Conservation (phyloP, 2,329 filamentous ascomycete genomes). For the Stachybotrys chartarum region DNA sequence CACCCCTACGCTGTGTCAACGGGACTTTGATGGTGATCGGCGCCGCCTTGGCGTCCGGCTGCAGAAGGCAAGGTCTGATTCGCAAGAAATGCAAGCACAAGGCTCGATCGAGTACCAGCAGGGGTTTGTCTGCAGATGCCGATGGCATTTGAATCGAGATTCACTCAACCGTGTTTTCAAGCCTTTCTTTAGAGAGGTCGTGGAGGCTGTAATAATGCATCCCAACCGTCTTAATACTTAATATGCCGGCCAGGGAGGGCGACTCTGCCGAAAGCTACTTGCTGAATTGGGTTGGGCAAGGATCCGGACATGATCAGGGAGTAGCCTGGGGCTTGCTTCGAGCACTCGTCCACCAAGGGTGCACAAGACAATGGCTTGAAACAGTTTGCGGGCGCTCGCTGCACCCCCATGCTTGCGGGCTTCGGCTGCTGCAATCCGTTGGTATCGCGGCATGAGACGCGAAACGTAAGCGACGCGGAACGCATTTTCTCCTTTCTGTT, state of each 20-base stretch:
- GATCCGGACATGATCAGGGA: not conserved
- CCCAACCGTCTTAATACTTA: not conserved
- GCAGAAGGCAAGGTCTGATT: not conserved
- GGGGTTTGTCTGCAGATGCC: no score
- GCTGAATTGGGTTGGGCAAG: not conserved
- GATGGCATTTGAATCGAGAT: not conserved
- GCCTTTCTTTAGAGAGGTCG: not conserved
- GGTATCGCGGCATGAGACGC: not conserved
- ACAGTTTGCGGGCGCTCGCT: not conserved
- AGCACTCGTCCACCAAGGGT: not conserved
- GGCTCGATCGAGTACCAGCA: no score
- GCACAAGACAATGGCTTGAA: not conserved
- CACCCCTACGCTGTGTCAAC: not conserved
- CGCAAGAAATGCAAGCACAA: no score
- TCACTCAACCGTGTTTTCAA: not conserved
- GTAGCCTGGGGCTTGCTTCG: not conserved
- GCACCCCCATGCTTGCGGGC: not conserved
- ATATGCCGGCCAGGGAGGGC: not conserved
- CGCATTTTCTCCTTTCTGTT: not conserved
- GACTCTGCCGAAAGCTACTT: not conserved
- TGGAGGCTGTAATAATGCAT: not conserved
- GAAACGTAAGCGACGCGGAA: not conserved
- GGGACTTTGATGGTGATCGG: not conserved
- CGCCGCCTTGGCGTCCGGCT: not conserved
- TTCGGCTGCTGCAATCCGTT: not conserved